phyloP scores from a whole-genome alignment of 2,329 filamentous ascomycete genomes.

The Emergomyces pasteurianus region DNA sequence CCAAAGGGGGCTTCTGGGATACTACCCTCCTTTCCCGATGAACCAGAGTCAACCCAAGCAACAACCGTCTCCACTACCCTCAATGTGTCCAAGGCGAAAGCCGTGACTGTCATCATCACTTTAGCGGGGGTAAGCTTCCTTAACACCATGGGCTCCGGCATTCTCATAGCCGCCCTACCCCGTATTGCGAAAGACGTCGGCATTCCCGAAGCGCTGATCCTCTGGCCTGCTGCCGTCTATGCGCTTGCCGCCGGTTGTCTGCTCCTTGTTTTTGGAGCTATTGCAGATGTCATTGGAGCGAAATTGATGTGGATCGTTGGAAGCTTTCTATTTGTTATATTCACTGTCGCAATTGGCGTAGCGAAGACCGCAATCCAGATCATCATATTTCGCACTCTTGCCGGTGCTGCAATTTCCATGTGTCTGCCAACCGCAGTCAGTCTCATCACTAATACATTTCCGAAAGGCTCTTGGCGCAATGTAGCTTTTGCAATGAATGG shows the following conservation, averaged over 20 bases:
- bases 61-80: background rate
- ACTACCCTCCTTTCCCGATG: background rate
- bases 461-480: constrained; percentile 32
- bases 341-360: constrained; percentile 29
- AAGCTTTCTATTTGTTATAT: constrained; percentile 27
- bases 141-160: constrained; percentile 20
- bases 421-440: constrained; percentile 34
- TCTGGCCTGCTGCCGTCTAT: constrained; percentile 18
- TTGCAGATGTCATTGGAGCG: constrained; percentile 37
- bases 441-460: constrained; percentile 34
- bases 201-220: constrained; percentile 14
- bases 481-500: constrained; percentile 37
- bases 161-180: constrained; percentile 19
- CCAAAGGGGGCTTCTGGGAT: background rate
- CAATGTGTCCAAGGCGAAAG: constrained; percentile 7
- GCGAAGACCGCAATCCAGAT: constrained; percentile 24
- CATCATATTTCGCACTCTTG: constrained; percentile 33
- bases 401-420: constrained; percentile 31
- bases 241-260: constrained; percentile 33
- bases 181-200: constrained; percentile 18
- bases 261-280: constrained; percentile 33
- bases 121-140: constrained; percentile 20
- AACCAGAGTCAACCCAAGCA: background rate
- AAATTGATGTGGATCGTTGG: constrained; percentile 34
- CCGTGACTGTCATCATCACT: constrained; percentile 15